Evolutionary conservation across 257 asterid species (phyloP).

Genomic region (Leonotis leonurus): DNA sequence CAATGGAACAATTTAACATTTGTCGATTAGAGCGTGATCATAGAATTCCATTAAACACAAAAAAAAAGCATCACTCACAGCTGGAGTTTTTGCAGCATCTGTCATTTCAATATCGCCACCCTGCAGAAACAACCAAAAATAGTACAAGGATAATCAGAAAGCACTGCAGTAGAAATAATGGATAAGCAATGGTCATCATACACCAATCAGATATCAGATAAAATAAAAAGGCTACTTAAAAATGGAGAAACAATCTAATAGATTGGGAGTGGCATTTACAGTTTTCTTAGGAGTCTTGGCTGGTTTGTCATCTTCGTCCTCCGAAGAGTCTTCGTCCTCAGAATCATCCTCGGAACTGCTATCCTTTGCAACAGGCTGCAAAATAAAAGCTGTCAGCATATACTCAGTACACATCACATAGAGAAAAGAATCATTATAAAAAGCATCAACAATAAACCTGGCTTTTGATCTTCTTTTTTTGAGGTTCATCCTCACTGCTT

Average conservation of each 20-base stretch:
- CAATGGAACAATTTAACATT: background rate
- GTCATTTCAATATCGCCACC: conserved; percentile 49
- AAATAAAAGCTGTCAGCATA: background rate
- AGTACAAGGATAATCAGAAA: background rate
- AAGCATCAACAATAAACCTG: conserved; percentile 6
- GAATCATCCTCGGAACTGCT: conserved; percentile 39
- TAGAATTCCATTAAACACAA: background rate
- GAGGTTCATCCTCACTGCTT: conserved; percentile 47
- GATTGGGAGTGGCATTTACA: conserved; percentile 6
- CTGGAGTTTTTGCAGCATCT: conserved; percentile 29
- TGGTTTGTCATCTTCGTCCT: conserved; percentile 42
- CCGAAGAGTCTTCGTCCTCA: conserved; percentile 42
- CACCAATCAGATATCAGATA: background rate
- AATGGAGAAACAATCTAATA: background rate
- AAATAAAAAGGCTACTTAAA: background rate
- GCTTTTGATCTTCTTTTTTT: conserved; percentile 39
- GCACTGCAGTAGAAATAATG: background rate
- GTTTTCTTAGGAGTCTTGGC: conserved; percentile 39
- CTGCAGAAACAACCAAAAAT: conserved; percentile 21
- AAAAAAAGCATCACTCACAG: conserved; percentile 27
- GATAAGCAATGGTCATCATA: background rate
- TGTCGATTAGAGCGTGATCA: background rate
- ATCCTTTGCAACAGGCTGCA: conserved; percentile 27
- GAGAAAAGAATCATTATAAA: background rate
- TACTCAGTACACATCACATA: background rate